Evolutionary conservation across 208 protist genomes (phyloP), one percentile per base, ranked within the genome.

Genomic region (Leishmania mexicana): DNA sequence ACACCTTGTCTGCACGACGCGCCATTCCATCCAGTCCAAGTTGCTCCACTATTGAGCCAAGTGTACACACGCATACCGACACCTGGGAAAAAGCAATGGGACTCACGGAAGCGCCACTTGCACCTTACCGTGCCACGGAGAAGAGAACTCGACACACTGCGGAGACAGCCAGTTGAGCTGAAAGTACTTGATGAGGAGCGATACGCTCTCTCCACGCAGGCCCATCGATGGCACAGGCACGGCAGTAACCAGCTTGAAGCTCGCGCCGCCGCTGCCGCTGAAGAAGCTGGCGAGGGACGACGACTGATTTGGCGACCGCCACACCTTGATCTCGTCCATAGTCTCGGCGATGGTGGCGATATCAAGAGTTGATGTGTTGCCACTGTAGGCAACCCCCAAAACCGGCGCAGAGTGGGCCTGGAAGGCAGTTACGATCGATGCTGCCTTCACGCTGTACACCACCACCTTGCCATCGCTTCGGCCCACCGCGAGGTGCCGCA

Each of bases 111-210:
- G 74, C 28, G 89, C 77, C 28, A 94, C 65, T 70, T 92, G 85
- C 19, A 94, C 79, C 77, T 86, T 94, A 19, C 87, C 85, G 81
- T 97, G 94, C 89, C 88, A 94, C 7, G 92, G 94, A 11, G 94
- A 92, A 8, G 83, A 80, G 45, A 97, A 89, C 83, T 96, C 87
- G 11, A 97, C 80, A 75, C 94, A 97, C 73, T 93, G 91, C 53
- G 94, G 91, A 0, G 94, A 97, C 60, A 97, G 84, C 94, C 94
- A 97, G 45, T 83, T 88, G n/a, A 96, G 65, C 28, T 75, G 79
- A 57, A 90, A 95, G 76, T 87, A 81, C 28, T 88, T 81, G 58
- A 96, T 80, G 74, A 84, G 77, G n/a, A 88, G 62, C 38, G 81
- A 77, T 45, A 76, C 68, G 47, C 70, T 70, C 1, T 70, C 75